Evolutionary conservation across 1,139 yeast species (phyloP).

Genomic region (Pneumocystis canis): DNA sequence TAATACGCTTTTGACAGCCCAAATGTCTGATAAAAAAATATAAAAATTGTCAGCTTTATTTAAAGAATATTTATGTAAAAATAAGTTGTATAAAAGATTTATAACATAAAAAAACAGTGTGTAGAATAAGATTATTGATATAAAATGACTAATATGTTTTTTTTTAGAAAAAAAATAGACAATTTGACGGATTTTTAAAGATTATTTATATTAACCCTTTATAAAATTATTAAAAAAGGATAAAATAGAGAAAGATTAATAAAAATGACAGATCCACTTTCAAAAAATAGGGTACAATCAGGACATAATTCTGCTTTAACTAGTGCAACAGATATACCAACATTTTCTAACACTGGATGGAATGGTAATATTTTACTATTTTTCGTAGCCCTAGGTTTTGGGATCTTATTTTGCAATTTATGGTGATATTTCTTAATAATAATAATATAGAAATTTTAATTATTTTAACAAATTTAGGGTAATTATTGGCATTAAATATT

Average conservation of each 20-base stretch:
- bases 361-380: conserved; percentile 18
- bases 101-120: background rate
- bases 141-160: background rate
- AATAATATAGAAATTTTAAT: too few species aligned
- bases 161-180: background rate
- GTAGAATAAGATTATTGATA: background rate
- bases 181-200: background rate
- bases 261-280: background rate
- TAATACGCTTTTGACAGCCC: background rate
- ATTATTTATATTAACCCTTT: background rate
- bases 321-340: background rate
- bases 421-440: conserved; percentile 18
- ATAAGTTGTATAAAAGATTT: background rate
- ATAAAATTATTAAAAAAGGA: too few species aligned
- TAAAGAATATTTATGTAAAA: background rate
- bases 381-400: conserved; percentile 29
- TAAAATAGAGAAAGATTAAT: background rate
- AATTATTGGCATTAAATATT: conserved; percentile 25
- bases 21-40: background rate
- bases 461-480: conserved; percentile 11
- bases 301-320: background rate
- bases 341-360: background rate
- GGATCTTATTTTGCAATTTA: conserved; percentile 26
- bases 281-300: background rate
- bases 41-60: background rate